Evolutionary conservation across 2,329 filamentous ascomycete species (phyloP).

Genomic region (Colletotrichum spaethianum): DNA sequence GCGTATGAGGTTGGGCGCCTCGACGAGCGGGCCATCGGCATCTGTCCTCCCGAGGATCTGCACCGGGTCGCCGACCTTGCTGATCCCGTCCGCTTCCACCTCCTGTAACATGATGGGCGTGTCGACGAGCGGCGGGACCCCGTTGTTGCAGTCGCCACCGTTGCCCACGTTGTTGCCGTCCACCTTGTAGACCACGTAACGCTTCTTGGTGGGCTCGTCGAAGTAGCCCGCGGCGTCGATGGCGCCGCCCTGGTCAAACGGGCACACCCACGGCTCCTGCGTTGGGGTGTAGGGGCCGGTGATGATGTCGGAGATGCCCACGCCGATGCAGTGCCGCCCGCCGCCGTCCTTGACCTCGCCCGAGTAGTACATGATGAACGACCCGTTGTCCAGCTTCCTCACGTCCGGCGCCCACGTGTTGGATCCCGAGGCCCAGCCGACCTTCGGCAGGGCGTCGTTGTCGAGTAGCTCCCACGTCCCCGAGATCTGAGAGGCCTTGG

Average conservation of each 20-base stretch:
- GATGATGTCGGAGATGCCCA: constrained; percentile 62
- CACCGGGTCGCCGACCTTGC: constrained; percentile 64
- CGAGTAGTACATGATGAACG: constrained; percentile 73
- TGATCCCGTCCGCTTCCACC: constrained; percentile 65
- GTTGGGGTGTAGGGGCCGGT: constrained; percentile 68
- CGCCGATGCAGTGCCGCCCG: constrained; percentile 70
- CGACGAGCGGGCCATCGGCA: constrained; percentile 69
- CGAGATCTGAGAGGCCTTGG: constrained; percentile 62
- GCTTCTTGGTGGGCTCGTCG: constrained; percentile 64
- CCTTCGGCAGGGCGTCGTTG: constrained; percentile 68
- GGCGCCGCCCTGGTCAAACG: constrained; percentile 67
- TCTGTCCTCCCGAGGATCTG: constrained; percentile 61
- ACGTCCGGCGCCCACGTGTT: constrained; percentile 76
- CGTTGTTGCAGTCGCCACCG: constrained; percentile 62
- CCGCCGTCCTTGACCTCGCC: constrained; percentile 58
- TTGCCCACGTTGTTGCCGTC: constrained; percentile 71
- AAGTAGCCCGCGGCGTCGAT: constrained; percentile 75
- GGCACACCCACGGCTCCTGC: constrained; percentile 66
- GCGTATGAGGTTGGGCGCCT: constrained; percentile 71
- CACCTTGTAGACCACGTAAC: constrained; percentile 76
- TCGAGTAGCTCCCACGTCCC: constrained; percentile 63
- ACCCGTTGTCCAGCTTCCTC: constrained; percentile 61
- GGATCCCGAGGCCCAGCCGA: constrained; percentile 66
- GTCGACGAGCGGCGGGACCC: constrained; percentile 53
- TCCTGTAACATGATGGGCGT: constrained; percentile 73